Base-by-base conservation (phyloP, 2,329 filamentous ascomycete species). In the Epichloe baconii region DNA sequence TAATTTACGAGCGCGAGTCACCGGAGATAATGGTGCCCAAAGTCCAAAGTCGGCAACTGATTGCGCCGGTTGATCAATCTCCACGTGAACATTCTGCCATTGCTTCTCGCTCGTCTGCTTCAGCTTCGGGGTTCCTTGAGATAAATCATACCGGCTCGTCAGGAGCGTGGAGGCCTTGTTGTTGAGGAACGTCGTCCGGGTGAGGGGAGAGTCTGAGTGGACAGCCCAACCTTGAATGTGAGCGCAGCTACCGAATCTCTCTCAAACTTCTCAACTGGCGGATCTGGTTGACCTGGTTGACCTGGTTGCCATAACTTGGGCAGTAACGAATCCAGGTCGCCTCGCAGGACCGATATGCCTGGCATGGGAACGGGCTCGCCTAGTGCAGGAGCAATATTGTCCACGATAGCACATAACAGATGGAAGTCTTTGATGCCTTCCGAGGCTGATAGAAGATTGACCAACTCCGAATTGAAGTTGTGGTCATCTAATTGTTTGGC, bases 151-250 rank as follows among this genome's bases (percentile, higher is more conserved):
- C 10, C 61, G 58, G 11, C 61, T 61, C 2, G 70, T 67, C 31
- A 76, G 61, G 7, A 87, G 66, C 1, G 80, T 85, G 2, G 82
- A 82, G 1, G 70, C 70, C 26, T 70, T 72, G 44, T 81, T 84
- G 54, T 83, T 91, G 40, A 82, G 78, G 61, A 93, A 93, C 6
- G 88, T 69, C 0, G 88, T 94, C 60, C 88, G 87, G 41, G 87
- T 83, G 26, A 93, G 69, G 2, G 86, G 86, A 90, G 53, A 5
- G 74, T 79, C 50, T 76, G 64, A 3, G 66, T 62, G 11, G 62
- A 60, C 43, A 54, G 59, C 7, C 67, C 68, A 15, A 73, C 59
- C 17, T 65, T 54, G 47, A 77, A 68, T 0, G 67, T 69, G 6
- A 79, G 58, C 15, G 68, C 69, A 8, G 72, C 64, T 3, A 68